Evolutionary conservation across 306 rosid genomes (phyloP), one percentile per base, ranked within the genome.

Genomic region (Begonia peltatifolia): DNA sequence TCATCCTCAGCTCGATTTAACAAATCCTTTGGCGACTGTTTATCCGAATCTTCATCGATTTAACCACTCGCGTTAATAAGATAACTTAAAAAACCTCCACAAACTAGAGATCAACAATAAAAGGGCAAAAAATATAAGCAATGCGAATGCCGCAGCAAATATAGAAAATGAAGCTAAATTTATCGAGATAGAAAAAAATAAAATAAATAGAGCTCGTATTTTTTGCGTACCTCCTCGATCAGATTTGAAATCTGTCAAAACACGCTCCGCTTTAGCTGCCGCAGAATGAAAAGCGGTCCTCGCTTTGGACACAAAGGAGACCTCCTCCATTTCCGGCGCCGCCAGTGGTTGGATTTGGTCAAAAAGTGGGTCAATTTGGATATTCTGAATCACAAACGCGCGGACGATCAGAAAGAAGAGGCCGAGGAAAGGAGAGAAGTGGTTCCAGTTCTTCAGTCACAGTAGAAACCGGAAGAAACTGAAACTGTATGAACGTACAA

Each of bases 221-320:
- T 52, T 46, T 18, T 18, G 59, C 52, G 58, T n/a, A 61, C 58
- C 58, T 52, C 46, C 13, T 71, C 82, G 92, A 80, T 85, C 94
- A 63, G 95, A 71, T 64, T 89, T 90, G 44, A 83, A 86, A 72
- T 84, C 95, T 18, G 68, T 57, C 11, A 85, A 70, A 47, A 86
- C 86, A 14, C 94, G 77, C 80, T 86, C 99, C 92, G 99, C 96
- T 83, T 90, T 90, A 13, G 95, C 94, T 60, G 99, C 99, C 12
- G 93, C 96, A 67, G 96, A 92, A 83, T 83, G 79, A 46, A 92
- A 81, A 84, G 96, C 94, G 16, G 76, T 81, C 84, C 93, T 83
- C 53, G 99, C 94, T 81, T 83, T 92, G 42, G 83, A 92, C 49
- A 92, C 94, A 62, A 86, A 81, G 53, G 99, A 79, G 9, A 80